Conservation (phyloP, 2,329 filamentous ascomycete species). For the Fusarium sp. region DNA sequence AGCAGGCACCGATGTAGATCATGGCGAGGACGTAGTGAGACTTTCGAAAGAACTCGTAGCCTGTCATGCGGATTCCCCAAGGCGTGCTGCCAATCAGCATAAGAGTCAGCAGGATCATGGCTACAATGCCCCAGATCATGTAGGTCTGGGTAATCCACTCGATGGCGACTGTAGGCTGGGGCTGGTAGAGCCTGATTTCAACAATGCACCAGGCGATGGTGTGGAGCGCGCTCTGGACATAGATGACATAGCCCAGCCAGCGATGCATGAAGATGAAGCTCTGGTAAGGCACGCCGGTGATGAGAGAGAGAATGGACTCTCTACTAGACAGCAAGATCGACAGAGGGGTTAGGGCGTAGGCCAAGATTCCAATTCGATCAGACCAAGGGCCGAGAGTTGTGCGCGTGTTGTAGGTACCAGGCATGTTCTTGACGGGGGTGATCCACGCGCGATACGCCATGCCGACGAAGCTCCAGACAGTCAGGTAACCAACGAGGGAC, state of each 20-base stretch:
- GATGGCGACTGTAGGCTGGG: slow-evolving; percentile 68
- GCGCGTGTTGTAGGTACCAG: slow-evolving; percentile 68
- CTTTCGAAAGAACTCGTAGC: slow-evolving; percentile 82
- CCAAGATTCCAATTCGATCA: slow-evolving; percentile 74
- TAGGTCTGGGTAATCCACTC: slow-evolving; percentile 71
- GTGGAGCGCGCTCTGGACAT: slow-evolving; percentile 72
- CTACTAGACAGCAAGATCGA: slow-evolving; percentile 72
- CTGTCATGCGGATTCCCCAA: slow-evolving; percentile 69
- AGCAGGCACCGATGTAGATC: slow-evolving; percentile 78
- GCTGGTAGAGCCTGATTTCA: slow-evolving; percentile 73
- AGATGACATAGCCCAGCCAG: slow-evolving; percentile 78
- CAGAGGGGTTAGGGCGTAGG: slow-evolving; percentile 78
- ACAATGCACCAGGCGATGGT: slow-evolving; percentile 76
- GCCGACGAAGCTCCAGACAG: slow-evolving; percentile 74
- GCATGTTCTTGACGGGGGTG: slow-evolving; percentile 69
- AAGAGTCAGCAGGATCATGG: slow-evolving; percentile 69
- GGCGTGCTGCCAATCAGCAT: slow-evolving; percentile 67
- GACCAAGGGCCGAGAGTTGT: slow-evolving; percentile 72
- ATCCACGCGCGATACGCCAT: slow-evolving; percentile 75
- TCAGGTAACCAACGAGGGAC: slow-evolving; percentile 67
- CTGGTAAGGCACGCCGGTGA: slow-evolving; percentile 79
- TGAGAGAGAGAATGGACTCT: slow-evolving; percentile 73
- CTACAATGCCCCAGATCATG: slow-evolving; percentile 77
- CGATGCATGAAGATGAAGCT: slow-evolving; percentile 81
- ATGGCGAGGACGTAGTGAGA: slow-evolving; percentile 76